These are phyloP conservation scores for Aureobasidium lini DNA, from an alignment of 2,329 filamentous ascomycete genomes.

Conservation along the genomic window DNA sequence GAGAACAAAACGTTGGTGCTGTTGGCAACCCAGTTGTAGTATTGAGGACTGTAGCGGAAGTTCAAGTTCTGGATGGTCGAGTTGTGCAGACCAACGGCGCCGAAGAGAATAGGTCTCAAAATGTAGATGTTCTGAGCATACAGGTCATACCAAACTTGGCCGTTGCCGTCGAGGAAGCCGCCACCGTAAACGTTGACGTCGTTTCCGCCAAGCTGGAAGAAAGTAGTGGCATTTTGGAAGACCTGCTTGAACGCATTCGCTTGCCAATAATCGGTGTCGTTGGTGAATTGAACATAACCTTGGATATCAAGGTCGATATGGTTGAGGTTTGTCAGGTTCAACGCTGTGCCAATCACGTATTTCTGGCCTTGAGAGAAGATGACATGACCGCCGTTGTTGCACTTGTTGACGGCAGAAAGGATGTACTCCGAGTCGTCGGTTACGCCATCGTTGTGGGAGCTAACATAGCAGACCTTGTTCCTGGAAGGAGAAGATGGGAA, in stretches of 20 bases:
- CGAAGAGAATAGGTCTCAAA: conserved; percentile 52
- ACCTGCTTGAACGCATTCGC: conserved; percentile 54
- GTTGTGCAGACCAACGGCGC: conserved; percentile 49
- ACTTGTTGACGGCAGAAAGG: conserved; percentile 48
- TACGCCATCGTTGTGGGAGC: conserved; percentile 31
- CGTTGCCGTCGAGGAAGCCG: conserved; percentile 56
- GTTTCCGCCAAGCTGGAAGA: conserved; percentile 59
- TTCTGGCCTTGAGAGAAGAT: conserved; percentile 48
- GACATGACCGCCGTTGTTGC: conserved; percentile 57
- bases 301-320: conserved; percentile 56
- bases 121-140: conserved; percentile 52
- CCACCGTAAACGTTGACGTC: conserved; percentile 63
- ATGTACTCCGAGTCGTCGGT: conserved; percentile 47
- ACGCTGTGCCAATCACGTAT: conserved; percentile 56
- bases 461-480: conserved; percentile 32
- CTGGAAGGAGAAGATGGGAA: conserved; percentile 30
- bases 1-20: conserved; percentile 57
- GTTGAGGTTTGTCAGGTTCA: conserved; percentile 58
- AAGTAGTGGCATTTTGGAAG: conserved; percentile 60
- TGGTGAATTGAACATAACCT: conserved; percentile 55
- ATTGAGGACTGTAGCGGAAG: conserved; percentile 54
- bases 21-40: conserved; percentile 60
- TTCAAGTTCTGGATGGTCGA: conserved; percentile 54
- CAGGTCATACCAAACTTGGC: conserved; percentile 57
- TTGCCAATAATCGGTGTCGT: conserved; percentile 64